A percentile compares a stretch with the other conserved stretches of the same genome.
Conservation (phyloP, 371 early-diverging fungal species). For the Mortierella sp. region DNA sequence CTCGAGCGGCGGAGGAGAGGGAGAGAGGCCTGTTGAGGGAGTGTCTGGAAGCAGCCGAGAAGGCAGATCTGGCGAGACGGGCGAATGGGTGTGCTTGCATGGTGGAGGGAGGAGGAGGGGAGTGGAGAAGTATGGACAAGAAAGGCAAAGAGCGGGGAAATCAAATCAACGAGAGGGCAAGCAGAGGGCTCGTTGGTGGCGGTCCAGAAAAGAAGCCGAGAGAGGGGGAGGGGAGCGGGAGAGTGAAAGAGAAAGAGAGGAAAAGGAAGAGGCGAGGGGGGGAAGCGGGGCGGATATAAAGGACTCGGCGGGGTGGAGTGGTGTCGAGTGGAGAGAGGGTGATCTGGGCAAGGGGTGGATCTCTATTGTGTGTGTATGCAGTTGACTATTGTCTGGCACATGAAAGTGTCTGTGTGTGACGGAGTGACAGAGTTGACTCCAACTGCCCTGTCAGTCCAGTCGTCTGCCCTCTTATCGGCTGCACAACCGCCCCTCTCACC, state of each 20-base stretch:
- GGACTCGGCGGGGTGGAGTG: not conserved
- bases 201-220: not conserved
- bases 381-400: too few species aligned
- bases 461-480: not conserved
- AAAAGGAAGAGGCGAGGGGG: not conserved
- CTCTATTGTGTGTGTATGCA: too few species aligned
- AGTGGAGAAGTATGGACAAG: not conserved
- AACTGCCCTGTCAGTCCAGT: not conserved
- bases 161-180: not conserved
- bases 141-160: conserved; percentile 7
- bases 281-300: conserved; percentile 14
- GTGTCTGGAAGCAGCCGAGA: conserved; percentile 31
- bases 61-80: conserved; percentile 39
- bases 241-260: conserved; percentile 1
- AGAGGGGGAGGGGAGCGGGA: conserved; percentile 1
- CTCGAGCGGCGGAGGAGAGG: conserved; percentile 31
- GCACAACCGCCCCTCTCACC: conserved; percentile 7
- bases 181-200: not conserved
- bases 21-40: conserved; percentile 11
- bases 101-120: not conserved
- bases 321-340: too few species aligned
- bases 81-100: conserved; percentile 47
- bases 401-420: not conserved
- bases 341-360: too few species aligned
- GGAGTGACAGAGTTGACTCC: conserved; percentile 29